These are phyloP conservation scores for Aspergillus ibericus DNA, from an alignment of 2,329 filamentous ascomycete species.

Conservation along the genomic window DNA sequence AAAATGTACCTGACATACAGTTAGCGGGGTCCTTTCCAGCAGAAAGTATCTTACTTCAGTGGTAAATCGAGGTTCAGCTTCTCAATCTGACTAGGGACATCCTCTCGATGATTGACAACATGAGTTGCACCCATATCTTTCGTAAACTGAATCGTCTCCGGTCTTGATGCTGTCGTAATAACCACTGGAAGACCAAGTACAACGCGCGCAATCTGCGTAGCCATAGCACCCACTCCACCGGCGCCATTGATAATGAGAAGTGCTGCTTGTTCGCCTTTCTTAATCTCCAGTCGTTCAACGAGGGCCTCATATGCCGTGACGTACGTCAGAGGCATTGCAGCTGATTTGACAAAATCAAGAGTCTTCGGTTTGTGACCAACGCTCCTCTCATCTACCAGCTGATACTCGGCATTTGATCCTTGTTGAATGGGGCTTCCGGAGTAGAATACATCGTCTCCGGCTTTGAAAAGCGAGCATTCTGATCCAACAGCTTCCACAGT, in stretches of 20 bases:
- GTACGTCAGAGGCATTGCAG: conserved; percentile 48
- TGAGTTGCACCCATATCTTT: conserved; percentile 46
- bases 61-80: conserved; percentile 25
- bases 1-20: conserved; percentile 41
- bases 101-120: conserved; percentile 45
- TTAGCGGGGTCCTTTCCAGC: neutral
- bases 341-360: conserved; percentile 43
- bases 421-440: conserved; percentile 41
- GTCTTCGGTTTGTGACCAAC: conserved; percentile 42
- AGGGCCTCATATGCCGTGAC: conserved; percentile 48
- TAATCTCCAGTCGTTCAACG: conserved; percentile 45
- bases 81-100: conserved; percentile 17
- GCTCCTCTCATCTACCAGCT: conserved; percentile 44
- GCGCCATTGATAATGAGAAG: conserved; percentile 50
- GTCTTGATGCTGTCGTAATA: conserved; percentile 45
- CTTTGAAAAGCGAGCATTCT: conserved; percentile 36
- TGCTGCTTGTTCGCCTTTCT: conserved; percentile 37
- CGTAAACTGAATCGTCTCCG: conserved; percentile 42
- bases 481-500: conserved; percentile 37
- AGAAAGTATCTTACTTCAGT: neutral
- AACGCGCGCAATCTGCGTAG: conserved; percentile 46
- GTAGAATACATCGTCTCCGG: conserved; percentile 49
- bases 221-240: conserved; percentile 48
- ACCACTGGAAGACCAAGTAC: conserved; percentile 45
- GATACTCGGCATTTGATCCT: conserved; percentile 46